Evolutionary conservation across 1,139 yeast species (phyloP).

Genomic region (Yamadazyma triangularis): DNA sequence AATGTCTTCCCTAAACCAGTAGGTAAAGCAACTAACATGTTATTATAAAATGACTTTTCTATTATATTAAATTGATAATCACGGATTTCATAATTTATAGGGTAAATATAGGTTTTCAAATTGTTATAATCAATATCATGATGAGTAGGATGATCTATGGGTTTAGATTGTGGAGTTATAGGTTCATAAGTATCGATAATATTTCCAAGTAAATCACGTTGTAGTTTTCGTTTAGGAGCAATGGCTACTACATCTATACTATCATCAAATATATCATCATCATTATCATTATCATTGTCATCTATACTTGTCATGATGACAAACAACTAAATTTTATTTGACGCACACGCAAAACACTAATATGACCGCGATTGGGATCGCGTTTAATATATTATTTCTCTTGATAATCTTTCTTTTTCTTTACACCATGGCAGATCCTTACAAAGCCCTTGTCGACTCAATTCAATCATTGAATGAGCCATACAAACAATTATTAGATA

Average conservation of each 20-base stretch:
- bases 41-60: constrained; percentile 63
- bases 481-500: constrained; percentile 16
- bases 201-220: constrained; percentile 1
- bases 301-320: neutral
- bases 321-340: neutral
- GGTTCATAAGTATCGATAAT: neutral
- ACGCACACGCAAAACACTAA: no score
- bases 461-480: constrained; percentile 20
- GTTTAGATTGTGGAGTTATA: neutral
- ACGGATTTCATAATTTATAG: constrained; percentile 77
- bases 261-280: constrained; percentile 10
- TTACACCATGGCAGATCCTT: constrained; percentile 15
- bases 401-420: no score
- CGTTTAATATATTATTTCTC: no score
- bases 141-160: constrained; percentile 39
- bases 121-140: constrained; percentile 43
- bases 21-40: constrained; percentile 85
- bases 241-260: constrained; percentile 8
- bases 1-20: constrained; percentile 98
- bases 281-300: neutral
- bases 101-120: constrained; percentile 62
- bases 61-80: constrained; percentile 88
- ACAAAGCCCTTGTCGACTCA: constrained; percentile 15
- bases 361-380: no score
- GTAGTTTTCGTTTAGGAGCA: neutral